Conservation (phyloP, 208 protist genomes). For the Trypanosoma melophagium region DNA sequence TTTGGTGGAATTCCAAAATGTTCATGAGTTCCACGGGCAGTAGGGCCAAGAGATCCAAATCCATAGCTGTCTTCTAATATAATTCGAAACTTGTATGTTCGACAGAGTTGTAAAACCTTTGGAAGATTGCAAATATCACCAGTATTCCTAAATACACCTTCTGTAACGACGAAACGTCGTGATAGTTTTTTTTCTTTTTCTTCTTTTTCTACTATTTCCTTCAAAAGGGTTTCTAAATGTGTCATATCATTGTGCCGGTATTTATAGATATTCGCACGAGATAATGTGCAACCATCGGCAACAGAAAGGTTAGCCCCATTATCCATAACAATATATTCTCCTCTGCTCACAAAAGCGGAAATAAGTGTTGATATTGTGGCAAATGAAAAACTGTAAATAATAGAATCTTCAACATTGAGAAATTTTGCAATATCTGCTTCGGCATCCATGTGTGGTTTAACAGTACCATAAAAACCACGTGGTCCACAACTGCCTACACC, state of each 20-base stretch:
- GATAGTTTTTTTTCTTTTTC: conserved; percentile 53
- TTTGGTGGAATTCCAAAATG: conserved; percentile 86
- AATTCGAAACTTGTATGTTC: conserved; percentile 94
- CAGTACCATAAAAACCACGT: conserved; percentile 97
- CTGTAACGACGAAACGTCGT: conserved; percentile 93
- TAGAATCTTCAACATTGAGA: conserved; percentile 78
- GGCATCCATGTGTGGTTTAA: conserved; percentile 94
- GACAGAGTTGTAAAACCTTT: conserved; percentile 90
- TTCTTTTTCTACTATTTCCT: conserved; percentile 69
- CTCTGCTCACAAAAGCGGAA: conserved; percentile 90
- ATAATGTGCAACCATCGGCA: conserved; percentile 88
- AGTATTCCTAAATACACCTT: conserved; percentile 93
- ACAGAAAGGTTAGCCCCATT: conserved; percentile 77
- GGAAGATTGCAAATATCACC: conserved; percentile 90
- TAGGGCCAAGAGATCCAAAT: conserved; percentile 94
- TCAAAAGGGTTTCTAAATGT: conserved; percentile 86
- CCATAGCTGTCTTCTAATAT: conserved; percentile 97
- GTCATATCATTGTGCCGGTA: conserved; percentile 97
- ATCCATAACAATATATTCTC: conserved; percentile 94
- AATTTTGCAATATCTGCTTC: conserved; percentile 92
- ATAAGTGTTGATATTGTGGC: conserved; percentile 95
- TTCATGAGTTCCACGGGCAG: conserved; percentile 93
- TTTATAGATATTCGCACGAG: conserved; percentile 75
- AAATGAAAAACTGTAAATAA: conserved; percentile 96
- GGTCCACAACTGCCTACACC: conserved; percentile 97